These are phyloP conservation scores for Termitomyces sp. DNA, from an alignment of 768 basidiomycete genomes.

Conservation along the genomic window DNA sequence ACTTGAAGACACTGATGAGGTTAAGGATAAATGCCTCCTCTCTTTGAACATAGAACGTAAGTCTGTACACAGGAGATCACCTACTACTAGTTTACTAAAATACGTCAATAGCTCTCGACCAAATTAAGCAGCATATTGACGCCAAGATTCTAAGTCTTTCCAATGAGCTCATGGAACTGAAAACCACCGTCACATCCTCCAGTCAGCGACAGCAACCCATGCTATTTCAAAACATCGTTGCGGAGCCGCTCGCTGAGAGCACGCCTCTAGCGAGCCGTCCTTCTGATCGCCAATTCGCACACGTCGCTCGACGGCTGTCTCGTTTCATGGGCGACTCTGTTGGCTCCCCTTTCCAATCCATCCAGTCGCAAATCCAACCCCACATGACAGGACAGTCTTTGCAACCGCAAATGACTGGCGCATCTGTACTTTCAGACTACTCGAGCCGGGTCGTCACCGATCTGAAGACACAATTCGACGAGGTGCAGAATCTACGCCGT, in stretches of 20 bases:
- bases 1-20: slow-evolving; percentile 90
- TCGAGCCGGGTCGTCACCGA: slow-evolving; percentile 74
- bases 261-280: slow-evolving; percentile 68
- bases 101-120: slow-evolving; percentile 75
- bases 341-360: slow-evolving; percentile 25
- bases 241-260: slow-evolving; percentile 61
- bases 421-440: slow-evolving; percentile 72
- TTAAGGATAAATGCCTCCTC: slow-evolving; percentile 83
- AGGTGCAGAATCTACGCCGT: slow-evolving; percentile 89
- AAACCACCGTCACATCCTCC: slow-evolving; percentile 50
- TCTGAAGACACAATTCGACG: slow-evolving; percentile 90
- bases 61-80: slow-evolving; percentile 26
- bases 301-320: slow-evolving; percentile 72
- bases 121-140: slow-evolving; percentile 98
- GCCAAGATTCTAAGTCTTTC: slow-evolving; percentile 81
- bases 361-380: slow-evolving; percentile 40
- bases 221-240: slow-evolving; percentile 44
- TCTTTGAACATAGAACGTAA: slow-evolving; percentile 96
- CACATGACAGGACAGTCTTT: slow-evolving; percentile 71
- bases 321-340: slow-evolving; percentile 56
- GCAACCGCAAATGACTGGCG: slow-evolving; percentile 72
- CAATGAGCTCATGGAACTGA: slow-evolving; percentile 89
- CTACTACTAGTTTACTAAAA: neutral
- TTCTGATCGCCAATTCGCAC: slow-evolving; percentile 71
- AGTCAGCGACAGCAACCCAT: slow-evolving; percentile 50